These are phyloP conservation scores for Mikania micrantha DNA, from an alignment of 129 eudicot genomes.

Conservation along the genomic window DNA sequence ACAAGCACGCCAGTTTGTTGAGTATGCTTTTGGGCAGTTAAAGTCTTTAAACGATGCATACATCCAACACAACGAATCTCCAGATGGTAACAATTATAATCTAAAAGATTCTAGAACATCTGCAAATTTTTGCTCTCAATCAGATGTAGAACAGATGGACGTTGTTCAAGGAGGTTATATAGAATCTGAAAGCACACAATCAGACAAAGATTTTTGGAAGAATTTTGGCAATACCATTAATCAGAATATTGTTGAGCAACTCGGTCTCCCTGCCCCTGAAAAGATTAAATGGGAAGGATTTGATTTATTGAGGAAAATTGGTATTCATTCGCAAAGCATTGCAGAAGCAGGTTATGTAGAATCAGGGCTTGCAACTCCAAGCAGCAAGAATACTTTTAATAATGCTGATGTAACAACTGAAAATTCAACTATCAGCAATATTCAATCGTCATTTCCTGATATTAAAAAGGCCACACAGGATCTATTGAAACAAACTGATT, in stretches of 20 bases:
- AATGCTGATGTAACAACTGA: conserved; percentile 19
- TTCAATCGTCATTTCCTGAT: conserved; percentile 56
- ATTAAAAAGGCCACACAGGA: conserved; percentile 77
- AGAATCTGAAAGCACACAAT: conserved; percentile 34
- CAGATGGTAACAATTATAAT: conserved; percentile 5
- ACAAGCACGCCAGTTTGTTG: conserved; percentile 92
- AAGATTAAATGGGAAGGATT: conserved; percentile 81
- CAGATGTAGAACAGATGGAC: conserved; percentile 11
- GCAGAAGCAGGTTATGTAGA: conserved; percentile 81
- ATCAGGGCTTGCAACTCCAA: conserved; percentile 84
- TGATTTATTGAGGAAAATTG: conserved; percentile 66
- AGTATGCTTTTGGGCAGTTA: conserved; percentile 82
- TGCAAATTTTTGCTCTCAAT: conserved; percentile 11
- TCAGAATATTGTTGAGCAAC: conserved; percentile 60
- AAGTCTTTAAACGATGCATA: conserved; percentile 63
- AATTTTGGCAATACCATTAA: conserved; percentile 52
- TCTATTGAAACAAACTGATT: conserved; percentile 73
- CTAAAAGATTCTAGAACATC: conserved; percentile 15
- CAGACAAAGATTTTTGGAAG: conserved; percentile 77
- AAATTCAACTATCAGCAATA: not conserved
- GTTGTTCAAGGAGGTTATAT: conserved; percentile 11
- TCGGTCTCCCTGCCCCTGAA: conserved; percentile 81
- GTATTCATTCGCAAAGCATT: conserved; percentile 42
- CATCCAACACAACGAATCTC: conserved; percentile 32
- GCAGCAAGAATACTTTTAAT: conserved; percentile 26